Conservation (phyloP, 139 green algal species). For the Asterochloris sp. region DNA sequence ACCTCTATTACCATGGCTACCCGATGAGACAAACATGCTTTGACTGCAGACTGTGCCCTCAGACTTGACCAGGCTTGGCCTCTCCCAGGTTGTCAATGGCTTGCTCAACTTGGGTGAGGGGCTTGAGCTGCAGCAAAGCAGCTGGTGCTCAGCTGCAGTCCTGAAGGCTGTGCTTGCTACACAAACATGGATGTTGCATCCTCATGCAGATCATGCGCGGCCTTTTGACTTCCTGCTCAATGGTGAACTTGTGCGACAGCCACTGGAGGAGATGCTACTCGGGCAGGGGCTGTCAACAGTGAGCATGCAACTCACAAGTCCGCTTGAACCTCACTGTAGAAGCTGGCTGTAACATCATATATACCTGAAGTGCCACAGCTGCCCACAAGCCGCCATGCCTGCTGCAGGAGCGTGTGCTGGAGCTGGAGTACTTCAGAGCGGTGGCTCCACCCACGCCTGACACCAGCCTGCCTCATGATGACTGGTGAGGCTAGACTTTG, state of each 20-base stretch:
- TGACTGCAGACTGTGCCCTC: slow-evolving; percentile 75
- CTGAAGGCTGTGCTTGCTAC: background rate
- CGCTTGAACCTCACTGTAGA: background rate
- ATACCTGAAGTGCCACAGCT: background rate
- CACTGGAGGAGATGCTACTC: slow-evolving; percentile 75
- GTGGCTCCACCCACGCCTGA: slow-evolving; percentile 73
- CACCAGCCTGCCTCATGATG: slow-evolving; percentile 61
- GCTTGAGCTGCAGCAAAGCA: slow-evolving; percentile 1
- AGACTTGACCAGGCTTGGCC: slow-evolving; percentile 83
- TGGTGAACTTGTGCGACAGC: slow-evolving; percentile 79
- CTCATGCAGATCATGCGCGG: slow-evolving; percentile 56
- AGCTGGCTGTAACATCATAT: background rate
- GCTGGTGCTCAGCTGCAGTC: background rate
- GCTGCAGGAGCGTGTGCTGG: slow-evolving; percentile 70
- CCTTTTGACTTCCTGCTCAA: slow-evolving; percentile 96
- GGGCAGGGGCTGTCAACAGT: slow-evolving; percentile 73
- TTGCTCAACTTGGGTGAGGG: slow-evolving; percentile 75
- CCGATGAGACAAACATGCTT: background rate
- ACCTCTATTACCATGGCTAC: too few relatives aligned
- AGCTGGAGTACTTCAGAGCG: slow-evolving; percentile 90
- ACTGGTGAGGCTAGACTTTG: slow-evolving; percentile 59
- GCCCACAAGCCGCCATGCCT: background rate
- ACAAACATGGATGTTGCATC: background rate
- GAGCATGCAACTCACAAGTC: background rate
- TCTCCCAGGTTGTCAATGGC: slow-evolving; percentile 97